These are phyloP conservation scores for Phlebiopsis flavidoalba DNA, from an alignment of 768 basidiomycete species.

Conservation along the genomic window DNA sequence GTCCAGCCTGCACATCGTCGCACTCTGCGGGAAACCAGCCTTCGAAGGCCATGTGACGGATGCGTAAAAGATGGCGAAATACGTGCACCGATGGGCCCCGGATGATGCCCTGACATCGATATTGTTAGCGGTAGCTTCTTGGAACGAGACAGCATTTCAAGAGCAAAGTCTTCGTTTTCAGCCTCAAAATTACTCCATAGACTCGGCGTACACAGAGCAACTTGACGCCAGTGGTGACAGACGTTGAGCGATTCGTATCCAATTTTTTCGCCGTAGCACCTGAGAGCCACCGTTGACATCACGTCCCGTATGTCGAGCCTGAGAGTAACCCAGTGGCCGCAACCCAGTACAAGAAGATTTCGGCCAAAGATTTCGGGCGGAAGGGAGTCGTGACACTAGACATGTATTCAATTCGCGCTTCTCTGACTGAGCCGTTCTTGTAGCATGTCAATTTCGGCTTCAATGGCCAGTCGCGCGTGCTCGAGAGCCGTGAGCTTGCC, in stretches of 20 bases:
- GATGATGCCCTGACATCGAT: too few relatives aligned
- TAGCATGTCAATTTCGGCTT: constrained; percentile 2
- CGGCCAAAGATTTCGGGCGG: constrained; percentile 9
- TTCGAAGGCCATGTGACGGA: not conserved
- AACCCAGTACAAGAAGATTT: not conserved
- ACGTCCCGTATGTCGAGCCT: too few relatives aligned
- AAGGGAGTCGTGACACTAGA: not conserved
- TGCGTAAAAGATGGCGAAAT: not conserved
- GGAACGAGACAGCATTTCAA: constrained; percentile 3
- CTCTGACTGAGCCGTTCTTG: not conserved
- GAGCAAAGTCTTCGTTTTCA: not conserved
- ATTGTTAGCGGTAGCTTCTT: not conserved
- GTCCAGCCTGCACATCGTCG: not conserved
- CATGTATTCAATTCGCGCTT: constrained; percentile 4
- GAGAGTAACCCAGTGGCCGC: too few relatives aligned
- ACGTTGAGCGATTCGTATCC: constrained; percentile 8
- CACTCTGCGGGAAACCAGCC: too few relatives aligned
- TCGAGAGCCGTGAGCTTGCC: not conserved
- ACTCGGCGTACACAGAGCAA: constrained; percentile 3
- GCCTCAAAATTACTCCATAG: constrained; percentile 4
- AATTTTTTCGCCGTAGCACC: too few relatives aligned
- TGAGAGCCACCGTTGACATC: not conserved
- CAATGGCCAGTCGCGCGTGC: not conserved
- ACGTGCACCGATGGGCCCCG: not conserved
- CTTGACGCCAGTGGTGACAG: constrained; percentile 7